Evolutionary conservation across 768 basidiomycete species (phyloP), one percentile per base, ranked within the genome.

Genomic region (Chlorophyllum brunneum): DNA sequence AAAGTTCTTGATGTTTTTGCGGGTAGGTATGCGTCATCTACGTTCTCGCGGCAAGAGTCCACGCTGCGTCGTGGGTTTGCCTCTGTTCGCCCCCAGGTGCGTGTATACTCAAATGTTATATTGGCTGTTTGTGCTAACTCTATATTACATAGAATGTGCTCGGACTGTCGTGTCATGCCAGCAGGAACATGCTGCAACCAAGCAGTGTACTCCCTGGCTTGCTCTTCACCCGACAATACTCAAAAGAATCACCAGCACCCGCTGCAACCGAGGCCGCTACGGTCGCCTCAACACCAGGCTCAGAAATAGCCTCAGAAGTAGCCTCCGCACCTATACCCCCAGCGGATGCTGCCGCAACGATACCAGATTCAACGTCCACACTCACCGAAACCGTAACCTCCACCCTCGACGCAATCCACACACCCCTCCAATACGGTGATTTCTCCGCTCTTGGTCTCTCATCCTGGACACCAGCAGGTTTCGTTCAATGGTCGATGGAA

Each of bases 351-450:
- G 20, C 27, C 10, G 7, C 36, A 15, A 18, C n/a, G 27, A 6
- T 36, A 10, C 4, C 51, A 15, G 51, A 45, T 22, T 9, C 27
- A 9, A 20, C 18, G 2, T 38, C 51, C 15, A 13, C 42, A 16
- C n/a, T 39, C 5, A 26, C 29, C 7, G 51, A 52, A 22, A 39
- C 43, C 3, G 36, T 31, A 38, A 9, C 51, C 4, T 54, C 61
- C 33, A 4, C 65, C 5, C 59, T 64, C 18, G 58, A 68, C 47
- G 56, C 67, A 9, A 51, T 68, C 8, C 57, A 59, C 33, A 66
- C 77, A 20, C 77, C 85, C 1, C 66, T 89, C 4, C 80, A 88
- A 56, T 82, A 81, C 38, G 88, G 88, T 1, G 87, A 89, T 67
- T 72, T 92, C 33, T 79, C 83, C 13, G 77, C 81, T 3, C 74